These are phyloP conservation scores for Elongisporangium undulatum DNA, from an alignment of 352 stramenopile genomes.

Conservation along the genomic window DNA sequence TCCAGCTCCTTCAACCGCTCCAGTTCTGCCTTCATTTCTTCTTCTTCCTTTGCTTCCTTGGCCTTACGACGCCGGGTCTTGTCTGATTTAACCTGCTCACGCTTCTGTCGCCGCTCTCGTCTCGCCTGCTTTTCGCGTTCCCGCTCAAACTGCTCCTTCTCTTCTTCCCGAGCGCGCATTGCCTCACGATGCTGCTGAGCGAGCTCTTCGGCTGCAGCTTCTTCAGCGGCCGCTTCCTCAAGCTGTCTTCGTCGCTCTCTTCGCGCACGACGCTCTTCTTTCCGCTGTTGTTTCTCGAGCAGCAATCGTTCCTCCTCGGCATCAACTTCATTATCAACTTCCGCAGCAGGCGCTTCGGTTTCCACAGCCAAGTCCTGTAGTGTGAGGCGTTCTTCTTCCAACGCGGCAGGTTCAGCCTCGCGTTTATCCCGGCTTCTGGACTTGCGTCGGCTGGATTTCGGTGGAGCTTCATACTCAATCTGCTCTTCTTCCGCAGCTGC, in stretches of 20 bases:
- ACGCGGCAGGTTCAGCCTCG: not conserved
- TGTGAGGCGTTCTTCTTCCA: not conserved
- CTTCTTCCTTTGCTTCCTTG: constrained; percentile 17
- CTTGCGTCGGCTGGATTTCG: not conserved
- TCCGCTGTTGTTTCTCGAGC: constrained; percentile 28
- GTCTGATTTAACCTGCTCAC: constrained; percentile 32
- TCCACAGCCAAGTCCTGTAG: not conserved
- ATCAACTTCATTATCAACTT: constrained; percentile 9
- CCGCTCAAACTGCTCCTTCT: constrained; percentile 28
- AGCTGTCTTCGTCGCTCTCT: constrained; percentile 27
- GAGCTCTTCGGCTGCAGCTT: constrained; percentile 28
- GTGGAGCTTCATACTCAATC: not conserved
- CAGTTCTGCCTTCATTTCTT: constrained; percentile 8
- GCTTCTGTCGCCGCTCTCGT: constrained; percentile 33
- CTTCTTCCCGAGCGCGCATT: constrained; percentile 32
- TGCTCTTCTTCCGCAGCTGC: not conserved
- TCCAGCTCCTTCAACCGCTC: constrained; percentile 29
- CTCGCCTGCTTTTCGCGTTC: constrained; percentile 35
- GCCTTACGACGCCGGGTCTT: constrained; percentile 33
- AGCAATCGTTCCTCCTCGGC: constrained; percentile 20
- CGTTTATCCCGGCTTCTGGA: not conserved
- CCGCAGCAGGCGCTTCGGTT: constrained; percentile 12
- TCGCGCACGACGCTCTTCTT: constrained; percentile 32
- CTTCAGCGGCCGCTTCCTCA: constrained; percentile 30
- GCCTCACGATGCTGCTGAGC: constrained; percentile 30